These are phyloP conservation scores for Davidsoniella neocaledoniae DNA, from an alignment of 2,329 filamentous ascomycete genomes.

Conservation along the genomic window DNA sequence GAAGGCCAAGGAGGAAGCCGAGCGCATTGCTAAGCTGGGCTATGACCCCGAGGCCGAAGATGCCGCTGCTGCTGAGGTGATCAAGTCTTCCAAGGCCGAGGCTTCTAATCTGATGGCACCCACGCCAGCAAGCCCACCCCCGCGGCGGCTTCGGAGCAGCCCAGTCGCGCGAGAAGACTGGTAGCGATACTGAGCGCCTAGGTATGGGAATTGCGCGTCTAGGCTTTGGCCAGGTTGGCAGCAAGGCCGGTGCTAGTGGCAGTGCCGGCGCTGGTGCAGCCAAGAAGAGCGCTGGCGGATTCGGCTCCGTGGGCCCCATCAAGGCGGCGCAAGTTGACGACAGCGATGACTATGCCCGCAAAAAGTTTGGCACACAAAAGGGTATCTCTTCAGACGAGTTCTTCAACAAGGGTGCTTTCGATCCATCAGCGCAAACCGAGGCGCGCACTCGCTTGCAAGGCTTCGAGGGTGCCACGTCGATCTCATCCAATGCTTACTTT, in stretches of 20 bases:
- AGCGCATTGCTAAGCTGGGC: constrained; percentile 84
- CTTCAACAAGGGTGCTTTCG: constrained; percentile 80
- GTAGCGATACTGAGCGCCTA: constrained; percentile 69
- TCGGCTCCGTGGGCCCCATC: constrained; percentile 67
- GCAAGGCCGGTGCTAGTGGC: constrained; percentile 31
- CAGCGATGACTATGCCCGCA: constrained; percentile 64
- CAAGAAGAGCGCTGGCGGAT: constrained; percentile 66
- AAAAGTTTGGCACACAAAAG: constrained; percentile 85
- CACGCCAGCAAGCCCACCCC: constrained; percentile 53
- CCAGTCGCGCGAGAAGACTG: constrained; percentile 41
- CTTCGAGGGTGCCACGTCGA: constrained; percentile 81
- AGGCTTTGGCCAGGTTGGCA: constrained; percentile 70
- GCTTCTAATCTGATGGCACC: constrained; percentile 52
- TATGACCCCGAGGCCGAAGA: constrained; percentile 86
- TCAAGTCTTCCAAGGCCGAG: constrained; percentile 30
- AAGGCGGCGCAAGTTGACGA: constrained; percentile 51
- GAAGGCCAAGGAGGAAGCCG: constrained; percentile 93
- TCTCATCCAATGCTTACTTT: constrained; percentile 96
- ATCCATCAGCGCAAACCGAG: constrained; percentile 64
- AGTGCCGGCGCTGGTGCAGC: constrained; percentile 37
- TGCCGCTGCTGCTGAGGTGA: constrained; percentile 43
- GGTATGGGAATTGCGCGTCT: constrained; percentile 78
- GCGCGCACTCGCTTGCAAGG: constrained; percentile 76
- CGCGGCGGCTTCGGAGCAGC: constrained; percentile 46
- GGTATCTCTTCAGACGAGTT: constrained; percentile 97